A percentile compares a stretch with the other conserved stretches of the same genome.
Evolutionary conservation across 768 basidiomycete genomes (phyloP).

Genomic region (Tephrocybe sp.): DNA sequence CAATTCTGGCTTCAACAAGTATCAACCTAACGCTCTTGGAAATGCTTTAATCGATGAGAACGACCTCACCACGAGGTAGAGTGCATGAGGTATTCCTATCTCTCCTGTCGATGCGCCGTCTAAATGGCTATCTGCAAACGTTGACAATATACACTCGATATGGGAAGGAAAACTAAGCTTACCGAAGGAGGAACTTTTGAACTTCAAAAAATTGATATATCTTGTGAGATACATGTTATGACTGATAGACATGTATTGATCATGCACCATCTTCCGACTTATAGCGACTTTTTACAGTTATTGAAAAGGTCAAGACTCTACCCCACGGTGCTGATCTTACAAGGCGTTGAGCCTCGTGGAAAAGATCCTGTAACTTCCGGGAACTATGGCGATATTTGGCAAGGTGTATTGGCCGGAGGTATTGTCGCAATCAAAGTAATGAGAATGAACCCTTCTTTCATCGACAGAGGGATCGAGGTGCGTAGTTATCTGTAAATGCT

Average conservation of each 20-base stretch:
- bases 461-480: conserved; percentile 1
- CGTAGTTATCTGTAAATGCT: background rate
- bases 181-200: background rate
- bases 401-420: conserved; percentile 4
- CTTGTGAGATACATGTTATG: background rate
- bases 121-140: conserved; percentile 8
- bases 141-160: conserved; percentile 6
- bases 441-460: conserved; percentile 2
- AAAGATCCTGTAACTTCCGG: conserved; percentile 2
- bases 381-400: conserved; percentile 10
- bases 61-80: too few species aligned
- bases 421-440: conserved; percentile 10
- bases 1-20: too few species aligned
- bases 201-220: background rate
- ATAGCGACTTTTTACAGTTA: conserved; percentile 5
- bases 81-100: too few species aligned
- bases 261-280: background rate
- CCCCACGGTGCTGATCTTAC: conserved; percentile 8
- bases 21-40: too few species aligned
- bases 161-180: background rate
- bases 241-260: background rate
- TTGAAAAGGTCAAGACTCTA: conserved; percentile 4
- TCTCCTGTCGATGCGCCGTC: background rate
- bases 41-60: too few species aligned
- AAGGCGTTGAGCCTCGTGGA: conserved; percentile 1